Evolutionary conservation across 2,329 filamentous ascomycete species (phyloP).

Genomic region (Aspergillus intermedius): DNA sequence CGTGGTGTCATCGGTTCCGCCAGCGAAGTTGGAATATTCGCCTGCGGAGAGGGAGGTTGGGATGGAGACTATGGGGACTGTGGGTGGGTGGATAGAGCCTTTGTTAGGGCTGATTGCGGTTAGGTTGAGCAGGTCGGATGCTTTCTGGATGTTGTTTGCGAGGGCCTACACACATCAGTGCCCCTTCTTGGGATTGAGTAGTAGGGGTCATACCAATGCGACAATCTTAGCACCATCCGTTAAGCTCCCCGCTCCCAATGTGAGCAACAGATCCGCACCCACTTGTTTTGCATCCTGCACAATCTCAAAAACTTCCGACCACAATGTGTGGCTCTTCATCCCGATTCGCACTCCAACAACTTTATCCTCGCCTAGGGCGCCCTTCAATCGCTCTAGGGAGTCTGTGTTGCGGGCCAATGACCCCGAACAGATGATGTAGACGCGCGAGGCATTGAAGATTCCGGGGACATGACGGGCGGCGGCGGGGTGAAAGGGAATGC

Average conservation of each 20-base stretch:
- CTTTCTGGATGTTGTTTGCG: conserved; percentile 41
- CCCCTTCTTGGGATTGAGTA: neutral
- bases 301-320: conserved; percentile 47
- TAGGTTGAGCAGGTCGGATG: conserved; percentile 35
- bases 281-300: conserved; percentile 33
- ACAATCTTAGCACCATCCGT: conserved; percentile 52
- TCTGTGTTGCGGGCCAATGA: conserved; percentile 45
- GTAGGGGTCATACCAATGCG: conserved; percentile 31
- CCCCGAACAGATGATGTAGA: conserved; percentile 49
- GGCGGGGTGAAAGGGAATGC: conserved; percentile 41
- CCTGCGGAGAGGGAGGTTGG: conserved; percentile 39
- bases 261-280: conserved; percentile 47
- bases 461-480: conserved; percentile 40
- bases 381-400: conserved; percentile 37
- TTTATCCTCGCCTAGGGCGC: conserved; percentile 33
- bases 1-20: conserved; percentile 28
- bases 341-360: conserved; percentile 43
- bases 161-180: conserved; percentile 31
- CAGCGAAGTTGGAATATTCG: conserved; percentile 38
- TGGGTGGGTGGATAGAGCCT: conserved; percentile 18
- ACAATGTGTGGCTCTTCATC: conserved; percentile 50
- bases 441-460: conserved; percentile 40
- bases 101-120: conserved; percentile 19
- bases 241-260: conserved; percentile 50
- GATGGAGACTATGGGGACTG: conserved; percentile 32